These are phyloP conservation scores for Wilcoxina mikolae DNA, from an alignment of 495 filamentous ascomycete genomes.

Conservation along the genomic window DNA sequence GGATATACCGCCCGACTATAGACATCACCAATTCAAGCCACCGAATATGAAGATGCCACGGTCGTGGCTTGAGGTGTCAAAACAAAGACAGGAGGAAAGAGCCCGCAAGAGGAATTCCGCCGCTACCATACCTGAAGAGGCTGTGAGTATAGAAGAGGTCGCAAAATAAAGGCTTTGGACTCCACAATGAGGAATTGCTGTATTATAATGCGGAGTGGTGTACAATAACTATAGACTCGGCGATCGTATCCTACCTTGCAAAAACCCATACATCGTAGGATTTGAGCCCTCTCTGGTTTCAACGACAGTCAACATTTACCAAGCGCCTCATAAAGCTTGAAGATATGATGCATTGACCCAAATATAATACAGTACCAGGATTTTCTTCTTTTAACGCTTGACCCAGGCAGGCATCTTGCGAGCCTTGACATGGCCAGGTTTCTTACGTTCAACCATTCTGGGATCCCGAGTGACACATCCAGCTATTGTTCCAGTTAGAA, in stretches of 20 bases:
- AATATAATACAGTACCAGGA: background rate
- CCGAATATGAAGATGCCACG: no score
- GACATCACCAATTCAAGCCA: slow-evolving; percentile 64
- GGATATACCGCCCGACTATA: slow-evolving; percentile 78
- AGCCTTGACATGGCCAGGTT: slow-evolving; percentile 85
- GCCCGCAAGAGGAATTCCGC: background rate
- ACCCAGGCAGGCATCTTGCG: slow-evolving; percentile 98
- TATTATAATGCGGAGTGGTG: background rate
- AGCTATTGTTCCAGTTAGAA: slow-evolving; percentile 41
- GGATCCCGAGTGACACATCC: slow-evolving; percentile 85
- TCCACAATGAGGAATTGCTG: background rate
- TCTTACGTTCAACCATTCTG: slow-evolving; percentile 92
- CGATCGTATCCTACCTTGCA: background rate
- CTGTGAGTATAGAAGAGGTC: background rate
- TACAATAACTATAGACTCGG: background rate
- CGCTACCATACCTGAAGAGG: background rate
- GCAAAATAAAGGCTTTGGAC: background rate
- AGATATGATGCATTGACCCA: background rate
- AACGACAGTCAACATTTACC: no score
- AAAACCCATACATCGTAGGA: no score
- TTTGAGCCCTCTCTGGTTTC: no score
- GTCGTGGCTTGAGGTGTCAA: background rate
- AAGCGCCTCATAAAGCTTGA: no score
- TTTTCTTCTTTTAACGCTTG: slow-evolving; percentile 38
- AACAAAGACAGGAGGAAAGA: slow-evolving; percentile 41